phyloP scores from a whole-genome alignment of 2,329 filamentous ascomycete genomes.

The Lachnellula occidentalis region DNA sequence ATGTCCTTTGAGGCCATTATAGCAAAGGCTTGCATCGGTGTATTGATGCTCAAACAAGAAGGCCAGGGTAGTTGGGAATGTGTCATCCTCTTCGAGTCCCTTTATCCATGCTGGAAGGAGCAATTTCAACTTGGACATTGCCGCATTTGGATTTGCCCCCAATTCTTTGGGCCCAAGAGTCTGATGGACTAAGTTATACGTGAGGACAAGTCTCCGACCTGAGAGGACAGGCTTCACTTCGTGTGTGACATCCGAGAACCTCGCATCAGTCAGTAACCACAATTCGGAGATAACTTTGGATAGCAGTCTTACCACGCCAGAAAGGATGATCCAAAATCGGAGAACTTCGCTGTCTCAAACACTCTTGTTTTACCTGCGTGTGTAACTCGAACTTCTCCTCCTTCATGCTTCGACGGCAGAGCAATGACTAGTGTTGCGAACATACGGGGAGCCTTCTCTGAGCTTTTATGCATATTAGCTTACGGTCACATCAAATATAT shows the following conservation, averaged over 20 bases:
- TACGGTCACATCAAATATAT: not conserved
- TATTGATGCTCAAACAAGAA: slow-evolving; percentile 15
- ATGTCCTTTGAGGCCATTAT: slow-evolving; percentile 8
- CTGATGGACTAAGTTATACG: slow-evolving; percentile 44
- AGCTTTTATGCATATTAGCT: slow-evolving; percentile 17
- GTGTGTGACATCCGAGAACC: slow-evolving; percentile 50
- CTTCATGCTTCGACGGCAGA: slow-evolving; percentile 42
- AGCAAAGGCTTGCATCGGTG: slow-evolving; percentile 10
- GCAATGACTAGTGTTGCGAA: slow-evolving; percentile 47
- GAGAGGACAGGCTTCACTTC: slow-evolving; percentile 43
- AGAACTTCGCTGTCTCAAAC: slow-evolving; percentile 2
- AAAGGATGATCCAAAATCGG: slow-evolving; percentile 1
- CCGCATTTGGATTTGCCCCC: not conserved
- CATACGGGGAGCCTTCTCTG: slow-evolving; percentile 43
- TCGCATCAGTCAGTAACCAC: slow-evolving; percentile 13
- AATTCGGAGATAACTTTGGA: not conserved
- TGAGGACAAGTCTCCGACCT: slow-evolving; percentile 46
- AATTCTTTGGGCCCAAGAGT: slow-evolving; percentile 4
- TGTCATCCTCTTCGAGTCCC: not conserved
- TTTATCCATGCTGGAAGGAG: slow-evolving; percentile 10
- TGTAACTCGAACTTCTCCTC: slow-evolving; percentile 40
- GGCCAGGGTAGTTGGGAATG: not conserved
- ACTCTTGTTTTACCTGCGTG: slow-evolving; percentile 33
- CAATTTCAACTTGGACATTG: slow-evolving; percentile 2
- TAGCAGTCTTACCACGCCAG: slow-evolving; percentile 10